Evolutionary conservation across 2,329 filamentous ascomycete species (phyloP).

Genomic region (Penicillium brasilianum): DNA sequence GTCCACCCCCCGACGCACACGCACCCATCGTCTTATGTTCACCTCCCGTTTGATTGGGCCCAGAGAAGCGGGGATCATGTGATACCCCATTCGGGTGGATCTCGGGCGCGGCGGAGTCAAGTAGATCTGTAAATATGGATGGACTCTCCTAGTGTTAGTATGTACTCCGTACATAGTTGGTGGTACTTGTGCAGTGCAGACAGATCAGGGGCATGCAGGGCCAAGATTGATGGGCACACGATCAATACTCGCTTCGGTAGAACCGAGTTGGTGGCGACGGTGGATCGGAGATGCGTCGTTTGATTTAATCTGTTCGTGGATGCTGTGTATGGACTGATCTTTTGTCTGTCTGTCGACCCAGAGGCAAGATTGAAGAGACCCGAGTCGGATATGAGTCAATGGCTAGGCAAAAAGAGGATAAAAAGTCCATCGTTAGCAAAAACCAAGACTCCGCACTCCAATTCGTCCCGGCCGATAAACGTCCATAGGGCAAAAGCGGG

Average conservation of each 20-base stretch:
- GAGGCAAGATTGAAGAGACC: background rate
- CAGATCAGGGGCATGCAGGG: background rate
- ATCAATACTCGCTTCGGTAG: background rate
- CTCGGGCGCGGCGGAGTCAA: slow-evolving; percentile 4
- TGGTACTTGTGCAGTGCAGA: background rate
- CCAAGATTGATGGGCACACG: slow-evolving; percentile 3
- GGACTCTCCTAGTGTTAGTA: too few species aligned
- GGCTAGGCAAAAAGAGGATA: slow-evolving; percentile 25
- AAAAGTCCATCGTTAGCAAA: background rate
- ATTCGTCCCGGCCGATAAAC: background rate
- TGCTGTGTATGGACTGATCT: slow-evolving; percentile 2
- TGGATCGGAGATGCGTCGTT: background rate
- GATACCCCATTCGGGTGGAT: slow-evolving; percentile 25
- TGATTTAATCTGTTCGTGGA: background rate
- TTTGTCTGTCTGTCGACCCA: background rate
- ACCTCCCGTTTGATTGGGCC: slow-evolving; percentile 19
- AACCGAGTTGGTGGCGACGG: background rate
- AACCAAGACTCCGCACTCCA: slow-evolving; percentile 1
- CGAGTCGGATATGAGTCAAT: background rate
- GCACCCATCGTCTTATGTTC: slow-evolving; percentile 17
- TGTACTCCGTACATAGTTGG: background rate
- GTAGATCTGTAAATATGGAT: background rate
- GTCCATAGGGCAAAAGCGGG: background rate
- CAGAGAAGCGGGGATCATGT: slow-evolving; percentile 28
- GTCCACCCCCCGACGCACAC: background rate